Evolutionary conservation across 495 filamentous ascomycete genomes (phyloP).

Genomic region (Xylaria curta): DNA sequence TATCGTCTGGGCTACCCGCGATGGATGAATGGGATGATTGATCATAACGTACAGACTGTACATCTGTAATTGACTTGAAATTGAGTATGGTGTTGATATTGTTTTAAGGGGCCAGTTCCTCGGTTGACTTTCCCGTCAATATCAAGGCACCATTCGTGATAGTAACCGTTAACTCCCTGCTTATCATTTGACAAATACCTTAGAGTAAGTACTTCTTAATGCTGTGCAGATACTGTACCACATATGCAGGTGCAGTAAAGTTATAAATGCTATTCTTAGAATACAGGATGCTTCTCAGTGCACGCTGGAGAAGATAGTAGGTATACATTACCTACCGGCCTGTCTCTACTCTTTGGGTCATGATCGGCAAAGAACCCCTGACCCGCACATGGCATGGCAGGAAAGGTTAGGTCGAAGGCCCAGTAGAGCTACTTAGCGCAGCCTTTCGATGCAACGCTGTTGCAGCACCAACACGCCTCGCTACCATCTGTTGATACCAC

Average conservation of each 20-base stretch:
- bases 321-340: too few species aligned
- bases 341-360: not conserved
- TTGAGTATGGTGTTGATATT: not conserved
- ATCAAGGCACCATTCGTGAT: too few species aligned
- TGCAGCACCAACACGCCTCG: not conserved
- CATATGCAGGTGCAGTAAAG: not conserved
- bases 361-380: constrained; percentile 15
- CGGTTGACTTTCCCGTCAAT: not conserved
- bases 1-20: not conserved
- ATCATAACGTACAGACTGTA: too few species aligned
- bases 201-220: not conserved
- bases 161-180: not conserved
- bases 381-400: not conserved
- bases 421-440: not conserved
- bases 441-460: constrained; percentile 3
- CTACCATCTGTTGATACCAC: not conserved
- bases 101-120: not conserved
- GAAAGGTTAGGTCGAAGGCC: too few species aligned
- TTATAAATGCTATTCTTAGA: not conserved
- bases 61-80: not conserved
- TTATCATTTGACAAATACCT: constrained; percentile 11
- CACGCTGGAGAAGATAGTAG: not conserved
- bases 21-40: not conserved
- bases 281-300: not conserved
- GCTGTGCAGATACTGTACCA: not conserved